Percentiles rank a stretch among this genome's conserved stretches.
These are phyloP conservation scores for Pelargonium nanum DNA, from an alignment of 345 rosid species.

Conservation along the genomic window DNA sequence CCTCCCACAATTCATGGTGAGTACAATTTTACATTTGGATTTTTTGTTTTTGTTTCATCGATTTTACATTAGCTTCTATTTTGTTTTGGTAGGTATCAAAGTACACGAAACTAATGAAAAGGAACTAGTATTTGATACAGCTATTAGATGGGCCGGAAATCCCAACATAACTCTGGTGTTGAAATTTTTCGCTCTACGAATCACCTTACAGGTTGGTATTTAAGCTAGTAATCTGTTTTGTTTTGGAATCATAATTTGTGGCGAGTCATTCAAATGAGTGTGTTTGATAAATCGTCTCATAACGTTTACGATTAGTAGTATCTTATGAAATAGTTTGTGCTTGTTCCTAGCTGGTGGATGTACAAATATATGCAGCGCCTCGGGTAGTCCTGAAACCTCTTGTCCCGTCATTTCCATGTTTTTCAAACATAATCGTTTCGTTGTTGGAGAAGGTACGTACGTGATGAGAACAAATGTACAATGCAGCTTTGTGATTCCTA, in stretches of 20 bases:
- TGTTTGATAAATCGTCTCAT: neutral
- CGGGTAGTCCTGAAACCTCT: slow-evolving; percentile 38
- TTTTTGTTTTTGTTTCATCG: neutral
- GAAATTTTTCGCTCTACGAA: slow-evolving; percentile 19
- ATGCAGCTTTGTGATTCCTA: neutral
- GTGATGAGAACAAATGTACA: neutral
- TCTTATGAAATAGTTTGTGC: no score
- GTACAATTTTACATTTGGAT: neutral
- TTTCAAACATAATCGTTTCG: slow-evolving; percentile 21
- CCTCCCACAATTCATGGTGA: slow-evolving; percentile 29
- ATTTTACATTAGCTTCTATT: neutral
- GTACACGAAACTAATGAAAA: slow-evolving; percentile 32
- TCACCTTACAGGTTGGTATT: slow-evolving; percentile 33
- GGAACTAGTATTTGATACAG: slow-evolving; percentile 34
- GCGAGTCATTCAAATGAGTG: slow-evolving; percentile 1
- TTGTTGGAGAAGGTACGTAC: slow-evolving; percentile 34
- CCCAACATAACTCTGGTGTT: slow-evolving; percentile 32
- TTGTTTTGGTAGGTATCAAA: slow-evolving; percentile 30
- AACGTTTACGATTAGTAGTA: no score
- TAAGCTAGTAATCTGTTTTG: neutral
- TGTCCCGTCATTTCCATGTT: slow-evolving; percentile 46
- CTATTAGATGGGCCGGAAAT: slow-evolving; percentile 43
- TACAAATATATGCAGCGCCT: slow-evolving; percentile 22
- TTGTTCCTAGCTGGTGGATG: slow-evolving; percentile 30
- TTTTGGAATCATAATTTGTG: neutral